Base-by-base conservation (phyloP, 2,329 filamentous ascomycete species). In the Diaporthe citriasiana region DNA sequence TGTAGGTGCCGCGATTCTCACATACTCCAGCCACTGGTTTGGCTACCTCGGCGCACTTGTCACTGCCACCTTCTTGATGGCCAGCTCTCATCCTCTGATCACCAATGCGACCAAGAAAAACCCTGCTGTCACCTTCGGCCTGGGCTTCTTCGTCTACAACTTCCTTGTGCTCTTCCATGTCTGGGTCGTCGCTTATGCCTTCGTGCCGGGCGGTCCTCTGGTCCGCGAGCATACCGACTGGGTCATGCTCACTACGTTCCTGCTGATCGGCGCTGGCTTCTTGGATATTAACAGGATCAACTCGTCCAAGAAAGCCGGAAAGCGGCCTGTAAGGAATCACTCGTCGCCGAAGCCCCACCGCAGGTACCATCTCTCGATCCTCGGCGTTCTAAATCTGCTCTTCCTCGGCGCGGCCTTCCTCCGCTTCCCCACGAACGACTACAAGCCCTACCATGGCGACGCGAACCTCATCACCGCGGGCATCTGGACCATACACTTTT, bases 401-500 rank as follows among this genome's bases (percentile, higher is more conserved):
- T 94, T 97, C 75, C 87, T 96, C 30, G 90, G 92, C 27, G 89
- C 95, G 33, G 94, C 95, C 0, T 98, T 97, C 82, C 89, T 95
- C 71, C 94, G 97, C 76, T 98, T 98, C 87, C 97, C 97, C 0
- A 93, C 92, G 2, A 96, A 98, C 81, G 92, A 98, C 84, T 97
- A 98, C 85, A 91, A 90, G 72, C 94, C 97, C 0, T 95, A 98
- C 83, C 96, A 99, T 81, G 90, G 91, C 50, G 91, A 98, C 70
- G 93, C 95, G 76, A 97, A 97, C 78, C 86, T 97, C 70, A 89
- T 98, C 74, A 98, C 97, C 0, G 95, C 95, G 1, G 97, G 97
- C 78, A 98, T 99, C 82, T 99, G 97, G 97, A 99, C 97, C 0
- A 95, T 98, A 72, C 97, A 99, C 85, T 99, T 99, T 83, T 95